phyloP scores from a whole-genome alignment of 2,329 filamentous ascomycete species.

The Amauroascus verrucosus region DNA sequence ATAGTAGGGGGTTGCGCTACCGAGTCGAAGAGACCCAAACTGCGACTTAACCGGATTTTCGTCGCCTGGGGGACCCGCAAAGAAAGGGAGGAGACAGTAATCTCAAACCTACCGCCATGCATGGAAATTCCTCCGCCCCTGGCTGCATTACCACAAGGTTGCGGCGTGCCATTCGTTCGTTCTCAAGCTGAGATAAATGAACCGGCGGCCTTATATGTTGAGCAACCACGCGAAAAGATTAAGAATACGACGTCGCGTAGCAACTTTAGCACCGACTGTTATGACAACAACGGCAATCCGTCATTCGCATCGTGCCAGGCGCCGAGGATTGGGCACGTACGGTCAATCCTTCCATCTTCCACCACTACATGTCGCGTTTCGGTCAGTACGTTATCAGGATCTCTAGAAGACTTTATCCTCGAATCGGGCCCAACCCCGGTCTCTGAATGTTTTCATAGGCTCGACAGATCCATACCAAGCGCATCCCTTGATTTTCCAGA shows the following conservation, averaged over 20 bases:
- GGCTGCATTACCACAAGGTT: not conserved
- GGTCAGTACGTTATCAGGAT: not conserved
- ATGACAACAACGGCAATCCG: not conserved
- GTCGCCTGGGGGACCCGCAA: not conserved
- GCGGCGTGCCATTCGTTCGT: not conserved
- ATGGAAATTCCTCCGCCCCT: not conserved
- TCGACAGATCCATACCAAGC: constrained; percentile 12
- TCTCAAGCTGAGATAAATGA: not conserved
- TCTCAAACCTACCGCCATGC: not conserved
- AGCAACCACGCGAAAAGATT: not conserved
- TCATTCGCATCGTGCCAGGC: not conserved
- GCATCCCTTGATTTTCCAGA: constrained; percentile 11
- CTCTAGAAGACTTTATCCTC: not conserved
- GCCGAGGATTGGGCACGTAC: not conserved
- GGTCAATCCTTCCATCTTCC: not conserved
- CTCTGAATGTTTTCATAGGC: not conserved
- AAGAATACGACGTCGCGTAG: not conserved
- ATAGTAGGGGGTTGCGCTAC: too few species aligned
- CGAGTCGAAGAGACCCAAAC: not conserved
- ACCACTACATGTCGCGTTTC: not conserved
- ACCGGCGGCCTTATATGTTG: not conserved
- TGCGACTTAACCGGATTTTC: not conserved
- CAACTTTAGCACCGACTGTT: not conserved
- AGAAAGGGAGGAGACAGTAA: not conserved
- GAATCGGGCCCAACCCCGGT: not conserved